Evolutionary conservation across 2,329 filamentous ascomycete genomes (phyloP).

Genomic region (Aureobasidium lini): DNA sequence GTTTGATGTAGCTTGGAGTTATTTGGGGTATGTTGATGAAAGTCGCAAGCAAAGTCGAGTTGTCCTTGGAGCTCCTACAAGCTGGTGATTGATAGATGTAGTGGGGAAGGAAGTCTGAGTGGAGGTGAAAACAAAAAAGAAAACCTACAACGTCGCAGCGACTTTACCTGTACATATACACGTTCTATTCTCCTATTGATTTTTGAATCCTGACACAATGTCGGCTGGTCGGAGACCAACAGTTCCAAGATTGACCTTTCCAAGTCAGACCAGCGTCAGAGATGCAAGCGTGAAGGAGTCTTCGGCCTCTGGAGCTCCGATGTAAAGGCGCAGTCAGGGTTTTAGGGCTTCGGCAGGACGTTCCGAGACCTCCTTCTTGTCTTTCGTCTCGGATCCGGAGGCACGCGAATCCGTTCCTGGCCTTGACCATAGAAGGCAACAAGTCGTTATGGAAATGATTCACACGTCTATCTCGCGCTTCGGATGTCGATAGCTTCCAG

Average conservation of each 20-base stretch:
- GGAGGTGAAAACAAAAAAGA: neutral
- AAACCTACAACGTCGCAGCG: neutral
- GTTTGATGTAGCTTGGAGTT: neutral
- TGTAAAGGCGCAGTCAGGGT: neutral
- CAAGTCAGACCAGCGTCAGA: slow-evolving; percentile 5
- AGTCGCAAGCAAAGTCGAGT: neutral
- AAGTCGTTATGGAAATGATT: neutral
- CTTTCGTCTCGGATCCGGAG: neutral
- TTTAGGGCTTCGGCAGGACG: neutral
- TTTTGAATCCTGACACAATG: neutral
- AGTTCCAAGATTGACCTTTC: neutral
- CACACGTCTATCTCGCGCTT: neutral
- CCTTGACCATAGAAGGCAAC: neutral
- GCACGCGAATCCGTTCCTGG: neutral
- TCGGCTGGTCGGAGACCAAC: neutral
- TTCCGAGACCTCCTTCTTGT: neutral
- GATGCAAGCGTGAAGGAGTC: neutral
- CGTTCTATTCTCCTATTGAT: neutral
- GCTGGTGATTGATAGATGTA: neutral
- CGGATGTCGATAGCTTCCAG: neutral
- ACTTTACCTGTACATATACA: neutral
- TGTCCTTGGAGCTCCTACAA: neutral
- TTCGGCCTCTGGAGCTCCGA: neutral
- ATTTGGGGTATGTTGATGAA: neutral
- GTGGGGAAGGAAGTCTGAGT: neutral